A percentile compares a stretch with the other conserved stretches of the same genome.
Evolutionary conservation across 768 basidiomycete genomes (phyloP).

Genomic region (Suillus americanus): DNA sequence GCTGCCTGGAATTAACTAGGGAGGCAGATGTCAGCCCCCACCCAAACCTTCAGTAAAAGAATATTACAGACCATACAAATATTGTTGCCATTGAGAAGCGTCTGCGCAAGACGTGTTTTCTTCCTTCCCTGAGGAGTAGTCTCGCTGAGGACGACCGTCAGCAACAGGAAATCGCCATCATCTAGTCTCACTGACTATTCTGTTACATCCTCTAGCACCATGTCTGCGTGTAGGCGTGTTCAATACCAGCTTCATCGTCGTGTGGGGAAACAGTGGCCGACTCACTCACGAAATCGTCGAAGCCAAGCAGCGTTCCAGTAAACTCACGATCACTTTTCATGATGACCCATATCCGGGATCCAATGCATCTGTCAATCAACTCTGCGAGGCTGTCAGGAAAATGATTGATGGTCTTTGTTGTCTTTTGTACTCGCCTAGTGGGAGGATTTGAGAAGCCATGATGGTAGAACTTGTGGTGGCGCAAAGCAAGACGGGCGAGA

Average conservation of each 20-base stretch:
- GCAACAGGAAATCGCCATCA: conserved; percentile 3
- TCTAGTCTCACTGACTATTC: conserved; percentile 71
- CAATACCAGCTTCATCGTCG: neutral
- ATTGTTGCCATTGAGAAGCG: conserved; percentile 90
- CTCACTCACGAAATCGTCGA: conserved; percentile 99
- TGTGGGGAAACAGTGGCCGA: conserved; percentile 25
- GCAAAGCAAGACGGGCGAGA: conserved; percentile 4
- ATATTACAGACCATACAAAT: conserved; percentile 84
- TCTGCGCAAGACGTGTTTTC: conserved; percentile 82
- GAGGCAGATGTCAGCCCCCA: conserved; percentile 7
- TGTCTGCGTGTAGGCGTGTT: conserved; percentile 47
- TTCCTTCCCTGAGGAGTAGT: conserved; percentile 79
- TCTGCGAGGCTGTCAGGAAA: conserved; percentile 45
- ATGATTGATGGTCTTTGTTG: neutral
- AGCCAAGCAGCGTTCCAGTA: conserved; percentile 90
- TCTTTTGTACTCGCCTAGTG: conserved; percentile 59
- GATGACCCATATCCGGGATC: conserved; percentile 95
- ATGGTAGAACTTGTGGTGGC: neutral
- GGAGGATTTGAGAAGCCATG: conserved; percentile 94
- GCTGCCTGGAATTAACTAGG: conserved; percentile 71
- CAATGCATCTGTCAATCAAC: conserved; percentile 96
- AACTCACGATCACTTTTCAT: conserved; percentile 99
- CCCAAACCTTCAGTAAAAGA: neutral
- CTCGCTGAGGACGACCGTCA: conserved; percentile 55
- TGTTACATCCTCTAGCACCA: conserved; percentile 94